phyloP scores from a whole-genome alignment of 2,329 filamentous ascomycete species.

The Didymella sp. region DNA sequence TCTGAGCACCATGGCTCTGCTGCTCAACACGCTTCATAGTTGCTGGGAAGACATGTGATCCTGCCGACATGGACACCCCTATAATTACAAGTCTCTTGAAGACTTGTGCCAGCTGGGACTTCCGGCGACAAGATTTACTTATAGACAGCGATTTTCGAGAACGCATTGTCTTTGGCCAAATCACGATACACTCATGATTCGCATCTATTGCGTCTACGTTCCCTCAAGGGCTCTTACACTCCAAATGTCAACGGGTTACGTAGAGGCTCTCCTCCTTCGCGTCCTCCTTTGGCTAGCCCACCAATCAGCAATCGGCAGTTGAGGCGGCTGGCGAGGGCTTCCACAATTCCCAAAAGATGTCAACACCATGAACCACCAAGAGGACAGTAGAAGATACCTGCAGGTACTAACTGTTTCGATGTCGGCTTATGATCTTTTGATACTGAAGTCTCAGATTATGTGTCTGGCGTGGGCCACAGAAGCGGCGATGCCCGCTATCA shows the following conservation, averaged over 20 bases:
- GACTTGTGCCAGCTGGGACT: background rate
- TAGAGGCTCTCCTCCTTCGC: background rate
- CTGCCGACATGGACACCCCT: too few relatives aligned
- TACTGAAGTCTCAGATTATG: background rate
- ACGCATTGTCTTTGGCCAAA: background rate
- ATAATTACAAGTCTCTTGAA: too few relatives aligned
- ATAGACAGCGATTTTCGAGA: background rate
- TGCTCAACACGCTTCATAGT: background rate
- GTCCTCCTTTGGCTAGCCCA: background rate
- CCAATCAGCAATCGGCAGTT: background rate
- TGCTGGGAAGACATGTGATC: too few relatives aligned
- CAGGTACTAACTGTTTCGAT: background rate
- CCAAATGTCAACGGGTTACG: background rate
- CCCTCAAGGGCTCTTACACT: background rate
- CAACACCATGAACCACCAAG: background rate
- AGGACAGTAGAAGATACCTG: background rate
- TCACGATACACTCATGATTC: too few relatives aligned
- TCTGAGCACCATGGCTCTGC: background rate
- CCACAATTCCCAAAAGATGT: background rate
- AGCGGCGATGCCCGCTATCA: background rate
- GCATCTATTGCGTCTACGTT: background rate
- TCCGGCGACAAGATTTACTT: background rate
- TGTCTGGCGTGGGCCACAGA: background rate
- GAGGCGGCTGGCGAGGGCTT: background rate
- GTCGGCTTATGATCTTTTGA: background rate